Evolutionary conservation across 371 early-diverging fungal genomes (phyloP).

Genomic region (Blyttiomyces sp.): DNA sequence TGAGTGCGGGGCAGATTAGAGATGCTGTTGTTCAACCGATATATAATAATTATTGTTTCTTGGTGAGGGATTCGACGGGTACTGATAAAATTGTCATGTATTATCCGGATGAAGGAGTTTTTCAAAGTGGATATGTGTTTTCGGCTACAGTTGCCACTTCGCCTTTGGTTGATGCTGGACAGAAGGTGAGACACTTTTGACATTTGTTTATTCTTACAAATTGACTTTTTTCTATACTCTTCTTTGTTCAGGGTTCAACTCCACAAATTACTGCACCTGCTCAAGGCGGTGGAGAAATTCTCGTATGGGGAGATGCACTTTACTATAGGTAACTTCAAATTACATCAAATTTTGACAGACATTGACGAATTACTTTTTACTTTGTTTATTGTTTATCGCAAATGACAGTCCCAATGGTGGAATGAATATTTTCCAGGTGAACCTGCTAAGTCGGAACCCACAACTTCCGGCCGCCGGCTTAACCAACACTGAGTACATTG

Average conservation of each 20-base stretch:
- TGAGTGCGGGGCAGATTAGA: constrained; percentile 3
- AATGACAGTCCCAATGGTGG: constrained; percentile 25
- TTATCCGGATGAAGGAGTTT: too few relatives aligned
- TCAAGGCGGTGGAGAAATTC: constrained; percentile 13
- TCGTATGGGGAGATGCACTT: constrained; percentile 16
- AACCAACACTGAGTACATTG: constrained; percentile 14
- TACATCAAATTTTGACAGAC: neutral
- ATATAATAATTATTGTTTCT: neutral
- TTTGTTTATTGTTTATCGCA: neutral
- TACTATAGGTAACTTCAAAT: constrained; percentile 7
- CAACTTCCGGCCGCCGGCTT: constrained; percentile 15
- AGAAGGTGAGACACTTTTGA: neutral
- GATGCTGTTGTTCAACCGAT: constrained; percentile 7
- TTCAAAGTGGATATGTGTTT: too few relatives aligned
- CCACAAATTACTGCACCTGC: constrained; percentile 2
- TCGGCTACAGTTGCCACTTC: neutral
- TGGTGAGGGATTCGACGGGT: constrained; percentile 7
- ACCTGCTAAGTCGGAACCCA: constrained; percentile 18
- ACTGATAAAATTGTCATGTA: constrained; percentile 5
- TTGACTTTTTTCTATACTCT: neutral
- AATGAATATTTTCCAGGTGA: constrained; percentile 11
- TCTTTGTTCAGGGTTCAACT: constrained; percentile 5
- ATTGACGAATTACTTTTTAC: neutral
- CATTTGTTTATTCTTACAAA: neutral
- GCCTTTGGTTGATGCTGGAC: neutral